Conservation (phyloP, 495 filamentous ascomycete genomes). For the Daldinia childiae region DNA sequence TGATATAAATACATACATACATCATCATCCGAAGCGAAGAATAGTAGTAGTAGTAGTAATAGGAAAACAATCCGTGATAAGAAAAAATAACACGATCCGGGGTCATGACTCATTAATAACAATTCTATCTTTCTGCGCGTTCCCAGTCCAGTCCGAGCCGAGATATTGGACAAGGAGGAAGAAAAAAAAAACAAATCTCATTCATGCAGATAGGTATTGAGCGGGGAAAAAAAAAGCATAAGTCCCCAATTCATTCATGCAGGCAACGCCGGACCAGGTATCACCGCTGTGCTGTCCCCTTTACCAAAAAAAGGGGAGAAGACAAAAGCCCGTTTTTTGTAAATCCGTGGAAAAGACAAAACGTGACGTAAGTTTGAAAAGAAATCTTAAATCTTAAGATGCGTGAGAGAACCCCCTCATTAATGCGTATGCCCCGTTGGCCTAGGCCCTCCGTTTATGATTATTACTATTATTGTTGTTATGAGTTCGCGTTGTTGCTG, state of each 20-base stretch:
- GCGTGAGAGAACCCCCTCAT: neutral
- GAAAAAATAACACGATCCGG: neutral
- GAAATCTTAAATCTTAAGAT: neutral
- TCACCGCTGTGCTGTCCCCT: neutral
- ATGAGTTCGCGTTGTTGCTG: neutral
- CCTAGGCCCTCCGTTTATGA: conserved; percentile 2
- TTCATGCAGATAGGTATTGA: conserved; percentile 5
- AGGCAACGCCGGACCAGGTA: conserved; percentile 17
- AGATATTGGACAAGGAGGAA: neutral
- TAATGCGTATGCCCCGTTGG: neutral
- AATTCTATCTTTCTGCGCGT: neutral
- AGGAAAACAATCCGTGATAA: neutral
- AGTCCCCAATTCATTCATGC: neutral
- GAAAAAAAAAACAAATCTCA: neutral
- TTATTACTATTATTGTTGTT: neutral
- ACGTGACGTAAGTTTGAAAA: neutral
- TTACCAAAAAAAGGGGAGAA: neutral
- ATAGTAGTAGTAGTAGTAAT: neutral
- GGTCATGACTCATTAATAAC: conserved; percentile 19
- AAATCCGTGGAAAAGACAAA: neutral
- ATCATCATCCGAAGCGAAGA: conserved; percentile 7
- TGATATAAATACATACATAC: neutral
- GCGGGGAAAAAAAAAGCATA: neutral
- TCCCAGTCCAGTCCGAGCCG: neutral
- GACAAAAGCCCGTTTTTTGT: conserved; percentile 1